Evolutionary conservation across 2,329 filamentous ascomycete species (phyloP).

Genomic region (Xylariomycetidae sp.): DNA sequence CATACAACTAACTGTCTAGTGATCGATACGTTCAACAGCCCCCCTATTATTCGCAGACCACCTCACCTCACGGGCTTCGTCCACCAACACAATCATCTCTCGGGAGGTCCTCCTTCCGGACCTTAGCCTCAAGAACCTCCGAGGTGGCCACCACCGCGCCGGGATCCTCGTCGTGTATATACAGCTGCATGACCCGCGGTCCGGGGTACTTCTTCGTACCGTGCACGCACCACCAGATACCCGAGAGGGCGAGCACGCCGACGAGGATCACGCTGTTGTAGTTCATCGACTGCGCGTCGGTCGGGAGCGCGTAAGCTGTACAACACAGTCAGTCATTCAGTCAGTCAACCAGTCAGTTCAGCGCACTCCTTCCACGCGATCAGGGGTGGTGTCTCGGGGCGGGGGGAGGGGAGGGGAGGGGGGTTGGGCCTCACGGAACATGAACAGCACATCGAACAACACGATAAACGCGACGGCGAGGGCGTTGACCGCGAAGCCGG

Average conservation of each 20-base stretch:
- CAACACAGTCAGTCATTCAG: constrained; percentile 5
- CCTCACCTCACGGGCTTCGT: too few relatives aligned
- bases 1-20: too few relatives aligned
- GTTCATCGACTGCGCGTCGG: constrained; percentile 38
- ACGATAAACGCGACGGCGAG: constrained; percentile 46
- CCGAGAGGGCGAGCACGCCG: constrained; percentile 40
- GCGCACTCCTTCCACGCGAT: neutral
- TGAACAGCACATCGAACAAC: constrained; percentile 53
- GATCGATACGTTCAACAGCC: too few relatives aligned
- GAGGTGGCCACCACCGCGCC: too few relatives aligned
- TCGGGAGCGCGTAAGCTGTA: constrained; percentile 36
- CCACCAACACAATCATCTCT: too few relatives aligned
- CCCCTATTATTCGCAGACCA: too few relatives aligned
- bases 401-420: too few relatives aligned
- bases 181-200: constrained; percentile 41
- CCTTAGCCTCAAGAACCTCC: too few relatives aligned
- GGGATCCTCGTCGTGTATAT: constrained; percentile 33
- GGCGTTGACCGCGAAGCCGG: constrained; percentile 44
- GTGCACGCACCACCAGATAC: constrained; percentile 42
- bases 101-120: too few relatives aligned
- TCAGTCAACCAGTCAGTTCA: too few relatives aligned
- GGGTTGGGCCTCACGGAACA: constrained; percentile 48
- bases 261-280: constrained; percentile 50
- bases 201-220: constrained; percentile 42
- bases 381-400: too few relatives aligned